Conservation (phyloP, 352 stramenopile genomes). For the Phytophthora foliorum region DNA sequence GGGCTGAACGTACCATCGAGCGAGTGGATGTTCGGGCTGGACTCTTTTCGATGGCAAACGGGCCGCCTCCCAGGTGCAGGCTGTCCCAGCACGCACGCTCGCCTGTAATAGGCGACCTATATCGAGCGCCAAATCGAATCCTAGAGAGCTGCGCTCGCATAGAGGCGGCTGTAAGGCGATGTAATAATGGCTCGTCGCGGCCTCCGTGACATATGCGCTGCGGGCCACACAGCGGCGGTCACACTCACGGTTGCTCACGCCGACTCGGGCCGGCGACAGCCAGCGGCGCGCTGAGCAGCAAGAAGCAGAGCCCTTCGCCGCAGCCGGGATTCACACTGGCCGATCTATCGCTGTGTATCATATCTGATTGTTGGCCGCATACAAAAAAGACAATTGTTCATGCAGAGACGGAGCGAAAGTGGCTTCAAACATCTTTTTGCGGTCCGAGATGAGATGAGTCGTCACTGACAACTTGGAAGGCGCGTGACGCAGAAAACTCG, state of each 20-base stretch:
- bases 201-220: background rate
- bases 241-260: background rate
- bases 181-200: slow-evolving; percentile 5
- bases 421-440: slow-evolving; percentile 1
- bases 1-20: slow-evolving; percentile 5
- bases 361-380: background rate
- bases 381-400: background rate
- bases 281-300: background rate
- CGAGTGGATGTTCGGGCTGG: slow-evolving; percentile 22
- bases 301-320: slow-evolving; percentile 4
- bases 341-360: background rate
- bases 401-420: background rate
- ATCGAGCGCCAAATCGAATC: slow-evolving; percentile 13
- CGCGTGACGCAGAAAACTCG: background rate
- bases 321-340: background rate
- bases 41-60: slow-evolving; percentile 23
- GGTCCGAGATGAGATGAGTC: no score
- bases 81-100: slow-evolving; percentile 37
- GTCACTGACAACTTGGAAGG: background rate
- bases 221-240: background rate
- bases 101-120: no score
- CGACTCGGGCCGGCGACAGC: background rate
- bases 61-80: slow-evolving; percentile 6
- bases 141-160: slow-evolving; percentile 9
- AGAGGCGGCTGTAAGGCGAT: background rate